Conservation (phyloP, 306 rosid genomes). For the Trifolium dubium region DNA sequence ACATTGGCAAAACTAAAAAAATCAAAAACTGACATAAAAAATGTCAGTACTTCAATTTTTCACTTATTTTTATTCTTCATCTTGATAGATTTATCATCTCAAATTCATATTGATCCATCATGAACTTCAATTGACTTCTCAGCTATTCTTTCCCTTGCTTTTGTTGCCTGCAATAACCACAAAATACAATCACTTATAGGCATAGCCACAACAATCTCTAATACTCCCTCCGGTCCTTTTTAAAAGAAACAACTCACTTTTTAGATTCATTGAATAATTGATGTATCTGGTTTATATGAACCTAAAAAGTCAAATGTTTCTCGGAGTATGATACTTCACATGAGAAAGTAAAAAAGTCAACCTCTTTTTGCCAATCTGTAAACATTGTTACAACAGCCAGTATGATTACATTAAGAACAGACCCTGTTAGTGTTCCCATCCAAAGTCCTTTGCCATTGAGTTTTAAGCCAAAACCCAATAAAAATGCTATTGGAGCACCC, state of each 20-base stretch:
- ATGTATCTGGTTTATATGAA: too few species aligned
- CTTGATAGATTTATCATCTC: background rate
- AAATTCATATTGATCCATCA: background rate
- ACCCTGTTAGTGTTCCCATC: constrained; percentile 51
- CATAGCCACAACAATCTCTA: too few species aligned
- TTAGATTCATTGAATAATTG: too few species aligned
- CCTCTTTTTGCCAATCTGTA: constrained; percentile 46
- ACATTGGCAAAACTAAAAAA: constrained; percentile 15
- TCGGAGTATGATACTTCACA: background rate
- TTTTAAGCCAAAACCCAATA: constrained; percentile 45
- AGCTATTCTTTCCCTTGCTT: constrained; percentile 12
- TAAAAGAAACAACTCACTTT: too few species aligned
- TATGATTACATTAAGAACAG: constrained; percentile 36
- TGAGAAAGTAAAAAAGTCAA: background rate
- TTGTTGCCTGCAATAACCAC: constrained; percentile 10
- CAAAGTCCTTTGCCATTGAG: constrained; percentile 49
- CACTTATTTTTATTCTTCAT: background rate
- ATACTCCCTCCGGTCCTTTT: too few species aligned
- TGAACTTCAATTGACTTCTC: constrained; percentile 21
- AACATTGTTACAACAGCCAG: constrained; percentile 37
- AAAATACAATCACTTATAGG: background rate
- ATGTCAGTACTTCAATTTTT: background rate
- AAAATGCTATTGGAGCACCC: constrained; percentile 42
- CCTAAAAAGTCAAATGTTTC: too few species aligned
- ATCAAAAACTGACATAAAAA: constrained; percentile 13